Base-by-base conservation (phyloP, 306 rosid genomes). In the Arachis hypogaea region DNA sequence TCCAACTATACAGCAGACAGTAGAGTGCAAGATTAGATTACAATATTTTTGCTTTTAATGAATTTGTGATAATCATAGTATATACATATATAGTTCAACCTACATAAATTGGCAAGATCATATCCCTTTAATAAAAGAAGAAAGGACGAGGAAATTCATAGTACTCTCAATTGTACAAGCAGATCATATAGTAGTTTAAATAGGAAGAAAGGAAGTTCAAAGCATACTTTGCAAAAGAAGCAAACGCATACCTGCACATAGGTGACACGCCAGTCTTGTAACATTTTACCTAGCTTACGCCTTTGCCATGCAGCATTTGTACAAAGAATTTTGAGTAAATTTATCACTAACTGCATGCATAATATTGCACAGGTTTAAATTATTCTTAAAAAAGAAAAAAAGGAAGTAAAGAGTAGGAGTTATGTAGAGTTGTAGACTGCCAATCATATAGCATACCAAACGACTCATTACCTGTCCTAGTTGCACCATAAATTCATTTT, bases 231-330 rank as follows among this genome's bases (percentile, higher is more conserved):
- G 8, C 59, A 72, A 70, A 69, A 69, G 42, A 76, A 73, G 74
- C 51, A 74, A 9, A 51, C 75, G 63, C 83, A 66, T 33, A 92
- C 98, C 97, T 94, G 98, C 45, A 91, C 81, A 75, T 80, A 86
- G 79, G 83, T 82, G 66, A 91, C 90, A 71, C 96, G 93, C 98
- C 97, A 94, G 82, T 91, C 97, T 80, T 94, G 98, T 75, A 94
- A 80, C 83, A 89, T 88, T 83, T 91, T 94, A 71, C 98, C 98
- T 22, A 94, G 92, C 88, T 94, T 94, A 81, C 98, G 98, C 79
- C 98, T 88, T 83, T 94, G 96, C 98, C 98, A 91, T 52, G 98
- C 89, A 70, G 93, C 78, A 88, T 91, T 94, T 76, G 98, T 86
- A 80, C 98, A 94, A 38, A 92, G 85, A 78, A 89, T 82, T 82